Evolutionary conservation across 192 early-diverging fungal genomes (phyloP).

Genomic region (Entomortierella beljakovae): DNA sequence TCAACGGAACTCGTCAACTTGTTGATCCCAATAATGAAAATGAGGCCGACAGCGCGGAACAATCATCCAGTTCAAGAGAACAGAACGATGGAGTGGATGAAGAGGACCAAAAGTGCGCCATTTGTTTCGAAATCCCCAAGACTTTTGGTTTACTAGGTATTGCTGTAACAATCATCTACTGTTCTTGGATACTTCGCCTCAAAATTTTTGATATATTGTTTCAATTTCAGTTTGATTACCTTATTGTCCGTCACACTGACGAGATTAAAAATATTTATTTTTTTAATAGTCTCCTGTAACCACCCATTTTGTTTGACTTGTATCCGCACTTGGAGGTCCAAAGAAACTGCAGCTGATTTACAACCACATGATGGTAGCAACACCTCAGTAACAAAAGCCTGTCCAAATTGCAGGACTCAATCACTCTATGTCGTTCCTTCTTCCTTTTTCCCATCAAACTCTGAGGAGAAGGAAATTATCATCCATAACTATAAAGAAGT

Average conservation of each 20-base stretch:
- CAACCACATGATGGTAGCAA: constrained; percentile 1
- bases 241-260: too few relatives aligned
- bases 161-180: too few relatives aligned
- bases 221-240: background rate
- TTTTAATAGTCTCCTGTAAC: constrained; percentile 37
- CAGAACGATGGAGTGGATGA: constrained; percentile 4
- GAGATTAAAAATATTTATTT: background rate
- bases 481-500: constrained; percentile 27
- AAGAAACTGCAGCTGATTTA: constrained; percentile 27
- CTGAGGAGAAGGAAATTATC: constrained; percentile 44
- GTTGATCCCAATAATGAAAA: constrained; percentile 8
- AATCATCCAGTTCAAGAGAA: background rate
- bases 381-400: constrained; percentile 43
- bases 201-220: background rate
- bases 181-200: too few relatives aligned
- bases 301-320: constrained; percentile 51
- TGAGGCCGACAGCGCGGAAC: background rate
- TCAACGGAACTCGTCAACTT: background rate
- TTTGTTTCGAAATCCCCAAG: constrained; percentile 37
- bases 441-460: constrained; percentile 33
- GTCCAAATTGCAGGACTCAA: constrained; percentile 46
- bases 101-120: constrained; percentile 41
- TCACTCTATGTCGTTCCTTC: constrained; percentile 48
- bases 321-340: constrained; percentile 50
- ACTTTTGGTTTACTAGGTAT: constrained; percentile 49